Evolutionary conservation across 176 grass and related monocot species (phyloP).

Genomic region (Poa annua): DNA sequence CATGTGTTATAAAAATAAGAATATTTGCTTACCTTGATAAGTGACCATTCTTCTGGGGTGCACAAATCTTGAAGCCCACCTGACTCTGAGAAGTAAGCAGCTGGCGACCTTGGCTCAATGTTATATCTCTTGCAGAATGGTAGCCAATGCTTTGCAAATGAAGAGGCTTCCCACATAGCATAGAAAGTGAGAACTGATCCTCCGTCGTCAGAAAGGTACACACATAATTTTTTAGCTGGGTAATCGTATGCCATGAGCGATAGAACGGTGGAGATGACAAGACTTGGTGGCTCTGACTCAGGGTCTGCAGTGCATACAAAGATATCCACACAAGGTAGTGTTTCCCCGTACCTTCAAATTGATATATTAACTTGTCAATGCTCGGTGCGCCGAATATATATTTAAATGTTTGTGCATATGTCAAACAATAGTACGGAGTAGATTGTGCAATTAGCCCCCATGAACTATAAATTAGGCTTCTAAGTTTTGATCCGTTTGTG

Average conservation of each 20-base stretch:
- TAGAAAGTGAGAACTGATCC: slow-evolving; percentile 81
- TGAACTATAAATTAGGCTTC: too few species aligned
- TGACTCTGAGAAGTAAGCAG: slow-evolving; percentile 54
- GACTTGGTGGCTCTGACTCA: slow-evolving; percentile 57
- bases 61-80: slow-evolving; percentile 26
- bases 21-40: slow-evolving; percentile 46
- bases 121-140: slow-evolving; percentile 71
- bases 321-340: slow-evolving; percentile 64
- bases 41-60: slow-evolving; percentile 47
- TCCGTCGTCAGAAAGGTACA: slow-evolving; percentile 80
- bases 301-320: slow-evolving; percentile 83
- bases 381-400: neutral
- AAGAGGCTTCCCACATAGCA: slow-evolving; percentile 62
- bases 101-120: slow-evolving; percentile 70
- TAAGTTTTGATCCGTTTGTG: slow-evolving; percentile 39
- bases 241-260: slow-evolving; percentile 79
- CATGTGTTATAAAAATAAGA: neutral
- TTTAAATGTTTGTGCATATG: neutral
- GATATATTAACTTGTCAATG: neutral
- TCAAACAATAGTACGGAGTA: too few species aligned
- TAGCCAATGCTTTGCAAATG: slow-evolving; percentile 65
- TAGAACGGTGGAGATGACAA: slow-evolving; percentile 65
- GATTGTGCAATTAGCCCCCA: too few species aligned
- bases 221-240: slow-evolving; percentile 56
- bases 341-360: slow-evolving; percentile 48